Conservation (phyloP, 805 yeast genomes). For the Metschnikowia cubensis region DNA sequence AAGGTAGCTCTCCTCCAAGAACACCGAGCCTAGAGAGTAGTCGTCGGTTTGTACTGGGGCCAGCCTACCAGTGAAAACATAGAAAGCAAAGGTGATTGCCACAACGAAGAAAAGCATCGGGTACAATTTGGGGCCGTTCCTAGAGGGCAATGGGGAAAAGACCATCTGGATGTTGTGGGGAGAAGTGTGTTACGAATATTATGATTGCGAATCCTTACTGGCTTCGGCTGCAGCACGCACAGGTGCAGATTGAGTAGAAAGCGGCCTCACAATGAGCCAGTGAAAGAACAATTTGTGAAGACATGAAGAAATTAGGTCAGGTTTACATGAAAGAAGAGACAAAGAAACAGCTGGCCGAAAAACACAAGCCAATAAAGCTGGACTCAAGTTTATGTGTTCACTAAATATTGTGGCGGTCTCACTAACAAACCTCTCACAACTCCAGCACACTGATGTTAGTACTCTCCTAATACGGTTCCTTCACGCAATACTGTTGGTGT, state of each 20-base stretch:
- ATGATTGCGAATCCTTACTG: neutral
- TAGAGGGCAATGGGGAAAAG: neutral
- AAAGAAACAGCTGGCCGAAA: too few species aligned
- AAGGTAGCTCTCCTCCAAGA: neutral
- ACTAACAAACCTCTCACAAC: too few species aligned
- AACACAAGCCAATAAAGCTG: too few species aligned
- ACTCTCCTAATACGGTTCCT: too few species aligned
- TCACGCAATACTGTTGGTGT: too few species aligned
- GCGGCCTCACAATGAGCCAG: too few species aligned
- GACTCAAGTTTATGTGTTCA: too few species aligned
- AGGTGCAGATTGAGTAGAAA: neutral
- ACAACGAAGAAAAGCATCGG: neutral
- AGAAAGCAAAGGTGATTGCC: slow-evolving; percentile 1
- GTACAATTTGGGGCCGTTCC: neutral
- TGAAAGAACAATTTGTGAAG: too few species aligned
- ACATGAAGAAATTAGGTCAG: too few species aligned
- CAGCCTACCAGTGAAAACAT: slow-evolving; percentile 1
- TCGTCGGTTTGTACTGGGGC: neutral
- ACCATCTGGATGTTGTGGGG: neutral
- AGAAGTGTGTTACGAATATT: neutral
- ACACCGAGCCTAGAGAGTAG: slow-evolving; percentile 1
- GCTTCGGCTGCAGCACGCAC: neutral
- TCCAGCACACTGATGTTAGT: too few species aligned
- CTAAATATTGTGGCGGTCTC: too few species aligned
- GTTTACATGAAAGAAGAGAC: too few species aligned